Evolutionary conservation across 2,329 filamentous ascomycete genomes (phyloP), one percentile per base, ranked within the genome.

Genomic region (Celoporthe dispersa): DNA sequence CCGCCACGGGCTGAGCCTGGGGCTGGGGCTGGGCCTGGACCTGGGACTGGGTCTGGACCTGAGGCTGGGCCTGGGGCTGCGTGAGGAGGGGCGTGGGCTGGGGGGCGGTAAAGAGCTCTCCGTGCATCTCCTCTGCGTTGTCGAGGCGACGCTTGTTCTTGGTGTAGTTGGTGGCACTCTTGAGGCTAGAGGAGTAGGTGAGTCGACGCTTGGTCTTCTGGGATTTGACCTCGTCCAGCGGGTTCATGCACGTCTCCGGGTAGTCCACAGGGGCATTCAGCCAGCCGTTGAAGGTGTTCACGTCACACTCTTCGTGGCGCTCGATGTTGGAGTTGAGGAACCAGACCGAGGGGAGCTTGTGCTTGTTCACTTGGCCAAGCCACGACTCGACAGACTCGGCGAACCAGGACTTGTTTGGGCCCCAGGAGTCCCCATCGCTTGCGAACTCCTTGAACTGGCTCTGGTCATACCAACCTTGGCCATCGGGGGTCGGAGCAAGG

Each of bases 221-320:
- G 22, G 16, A 28, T 22, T 44, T 64, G 19, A 16, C 2, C 16
- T 33, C 14, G 16, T 72, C 68, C 31, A 57, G 14, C 8, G 62
- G 37, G n/a, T 73, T 66, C 44, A 69, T 63, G 16, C 48, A n/a
- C 19, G 53, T 68, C 6, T 57, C 41, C 12, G 69, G 67, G 12
- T 72, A 70, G 14, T 72, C 63, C 11, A 73, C 48, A 37, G 72
- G 71, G 11, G 63, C 8, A 53, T 71, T 64, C 6, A 73, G 53
- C 2, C 3, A 19, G 3, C 72, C 72, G 37, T 62, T 64, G n/a
- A 37, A 39, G 41, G 71, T 39, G 19, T 73, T 35, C 4, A 73
- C 39, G 25, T 73, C 72, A 28, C 71, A 70, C 16, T 71, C 48
- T 41, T 68, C 68, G 60, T 73, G 65, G 6, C 35, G 51, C 6